phyloP scores from a whole-genome alignment of 164 flowering plant genomes.

The Sedum album region DNA sequence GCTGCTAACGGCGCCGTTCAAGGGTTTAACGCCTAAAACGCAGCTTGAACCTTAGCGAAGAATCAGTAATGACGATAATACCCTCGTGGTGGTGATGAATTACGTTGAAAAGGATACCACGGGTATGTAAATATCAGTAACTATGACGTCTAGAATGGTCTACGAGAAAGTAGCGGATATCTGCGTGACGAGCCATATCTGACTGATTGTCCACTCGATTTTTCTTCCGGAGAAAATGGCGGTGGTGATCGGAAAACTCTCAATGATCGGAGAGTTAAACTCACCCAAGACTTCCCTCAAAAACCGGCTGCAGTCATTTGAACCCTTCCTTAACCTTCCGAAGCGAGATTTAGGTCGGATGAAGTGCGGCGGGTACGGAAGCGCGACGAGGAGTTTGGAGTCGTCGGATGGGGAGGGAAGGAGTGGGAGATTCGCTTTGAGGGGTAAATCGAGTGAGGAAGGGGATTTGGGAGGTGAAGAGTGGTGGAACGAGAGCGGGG shows the following conservation, averaged over 20 bases:
- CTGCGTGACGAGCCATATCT: not conserved
- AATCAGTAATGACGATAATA: too few species aligned
- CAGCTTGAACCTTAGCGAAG: too few species aligned
- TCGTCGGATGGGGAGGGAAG: slow-evolving; percentile 29
- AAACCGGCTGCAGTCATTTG: slow-evolving; percentile 24
- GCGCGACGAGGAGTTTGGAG: slow-evolving; percentile 24
- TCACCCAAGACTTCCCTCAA: slow-evolving; percentile 23
- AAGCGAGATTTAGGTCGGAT: slow-evolving; percentile 25
- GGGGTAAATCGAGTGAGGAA: slow-evolving; percentile 36
- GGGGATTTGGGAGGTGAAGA: slow-evolving; percentile 62
- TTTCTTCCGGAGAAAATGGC: slow-evolving; percentile 36
- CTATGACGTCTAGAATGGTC: not conserved
- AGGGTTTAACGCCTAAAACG: too few species aligned
- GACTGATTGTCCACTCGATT: slow-evolving; percentile 1
- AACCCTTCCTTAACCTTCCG: slow-evolving; percentile 30
- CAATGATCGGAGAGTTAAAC: slow-evolving; percentile 29
- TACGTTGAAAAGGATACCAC: too few species aligned
- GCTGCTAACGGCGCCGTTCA: too few species aligned
- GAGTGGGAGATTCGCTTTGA: slow-evolving; percentile 18
- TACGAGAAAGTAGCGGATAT: not conserved
- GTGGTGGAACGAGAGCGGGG: slow-evolving; percentile 28
- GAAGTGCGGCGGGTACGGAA: not conserved
- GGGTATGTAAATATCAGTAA: not conserved
- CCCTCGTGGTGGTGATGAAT: too few species aligned
- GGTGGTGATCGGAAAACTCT: slow-evolving; percentile 45